phyloP scores from a whole-genome alignment of 805 yeast species.

The Diddensiella santjacobensis region DNA sequence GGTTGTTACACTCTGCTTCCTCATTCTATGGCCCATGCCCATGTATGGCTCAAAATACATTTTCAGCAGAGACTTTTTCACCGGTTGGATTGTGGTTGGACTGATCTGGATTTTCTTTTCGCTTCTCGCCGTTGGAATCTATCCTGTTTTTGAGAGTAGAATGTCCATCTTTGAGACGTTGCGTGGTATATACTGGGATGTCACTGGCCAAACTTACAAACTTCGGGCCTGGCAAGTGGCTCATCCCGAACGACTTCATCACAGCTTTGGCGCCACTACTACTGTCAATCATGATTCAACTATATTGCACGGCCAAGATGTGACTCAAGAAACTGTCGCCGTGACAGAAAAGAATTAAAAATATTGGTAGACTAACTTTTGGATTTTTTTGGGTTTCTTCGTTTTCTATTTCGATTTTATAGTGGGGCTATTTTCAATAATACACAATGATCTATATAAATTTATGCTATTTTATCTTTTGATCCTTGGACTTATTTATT shows the following conservation, averaged over 20 bases:
- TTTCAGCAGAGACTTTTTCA: conserved; percentile 71
- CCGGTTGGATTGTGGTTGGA: conserved; percentile 84
- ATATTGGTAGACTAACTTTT: not conserved
- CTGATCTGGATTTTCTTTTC: conserved; percentile 70
- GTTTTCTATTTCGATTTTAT: not conserved
- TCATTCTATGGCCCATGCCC: conserved; percentile 91
- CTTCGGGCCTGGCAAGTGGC: conserved; percentile 69
- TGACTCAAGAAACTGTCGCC: not conserved
- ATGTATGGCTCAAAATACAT: conserved; percentile 80
- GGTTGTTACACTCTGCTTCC: conserved; percentile 55
- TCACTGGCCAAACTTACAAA: conserved; percentile 69
- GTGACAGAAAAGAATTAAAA: not conserved
- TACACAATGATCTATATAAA: too few species aligned
- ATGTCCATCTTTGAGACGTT: conserved; percentile 56
- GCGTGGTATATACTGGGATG: conserved; percentile 85
- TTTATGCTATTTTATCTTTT: too few species aligned
- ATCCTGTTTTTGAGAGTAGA: conserved; percentile 74
- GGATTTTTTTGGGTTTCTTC: not conserved
- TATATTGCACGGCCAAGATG: conserved; percentile 2
- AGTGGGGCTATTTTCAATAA: too few species aligned
- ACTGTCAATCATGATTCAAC: not conserved
- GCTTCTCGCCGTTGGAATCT: conserved; percentile 53
- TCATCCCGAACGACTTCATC: conserved; percentile 69
- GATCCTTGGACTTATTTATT: too few species aligned
- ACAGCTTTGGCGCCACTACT: conserved; percentile 5